These are phyloP conservation scores for Colletotrichum australisinense DNA, from an alignment of 2,329 filamentous ascomycete genomes.

Conservation along the genomic window DNA sequence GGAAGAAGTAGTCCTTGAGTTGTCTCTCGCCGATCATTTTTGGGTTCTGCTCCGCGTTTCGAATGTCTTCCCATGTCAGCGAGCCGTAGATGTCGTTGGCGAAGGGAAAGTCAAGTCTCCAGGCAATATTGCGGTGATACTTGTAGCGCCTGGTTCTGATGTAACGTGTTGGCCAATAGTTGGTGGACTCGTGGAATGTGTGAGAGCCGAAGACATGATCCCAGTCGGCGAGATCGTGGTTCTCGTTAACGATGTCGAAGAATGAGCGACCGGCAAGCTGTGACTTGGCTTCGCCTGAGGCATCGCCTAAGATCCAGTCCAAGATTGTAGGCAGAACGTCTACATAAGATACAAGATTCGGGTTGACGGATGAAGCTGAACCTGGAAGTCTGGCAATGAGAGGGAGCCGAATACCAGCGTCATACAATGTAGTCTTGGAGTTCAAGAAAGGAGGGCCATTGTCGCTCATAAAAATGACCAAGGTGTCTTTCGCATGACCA, in stretches of 20 bases:
- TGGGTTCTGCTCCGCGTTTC: neutral
- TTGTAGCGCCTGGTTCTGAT: slow-evolving; percentile 47
- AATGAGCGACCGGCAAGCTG: neutral
- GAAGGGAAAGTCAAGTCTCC: neutral
- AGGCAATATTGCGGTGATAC: neutral
- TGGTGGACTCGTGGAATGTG: slow-evolving; percentile 62
- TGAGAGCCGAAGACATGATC: slow-evolving; percentile 61
- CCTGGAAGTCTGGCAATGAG: neutral
- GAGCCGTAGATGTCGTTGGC: neutral
- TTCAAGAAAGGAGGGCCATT: slow-evolving; percentile 63
- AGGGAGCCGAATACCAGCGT: slow-evolving; percentile 37
- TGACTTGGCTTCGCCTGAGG: neutral
- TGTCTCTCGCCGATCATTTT: neutral
- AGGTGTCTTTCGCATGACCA: slow-evolving; percentile 49
- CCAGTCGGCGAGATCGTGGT: slow-evolving; percentile 38
- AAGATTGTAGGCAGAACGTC: neutral
- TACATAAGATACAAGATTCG: neutral
- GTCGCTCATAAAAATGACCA: slow-evolving; percentile 60
- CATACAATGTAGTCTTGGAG: slow-evolving; percentile 62
- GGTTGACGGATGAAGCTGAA: neutral
- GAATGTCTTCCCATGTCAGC: neutral
- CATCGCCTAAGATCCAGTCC: neutral
- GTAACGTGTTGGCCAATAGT: slow-evolving; percentile 62
- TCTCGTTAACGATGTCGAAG: slow-evolving; percentile 25
- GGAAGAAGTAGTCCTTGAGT: neutral